Evolutionary conservation across 148 eudicot genomes (phyloP), one percentile per base, ranked within the genome.

Genomic region (Limonium bicolor): DNA sequence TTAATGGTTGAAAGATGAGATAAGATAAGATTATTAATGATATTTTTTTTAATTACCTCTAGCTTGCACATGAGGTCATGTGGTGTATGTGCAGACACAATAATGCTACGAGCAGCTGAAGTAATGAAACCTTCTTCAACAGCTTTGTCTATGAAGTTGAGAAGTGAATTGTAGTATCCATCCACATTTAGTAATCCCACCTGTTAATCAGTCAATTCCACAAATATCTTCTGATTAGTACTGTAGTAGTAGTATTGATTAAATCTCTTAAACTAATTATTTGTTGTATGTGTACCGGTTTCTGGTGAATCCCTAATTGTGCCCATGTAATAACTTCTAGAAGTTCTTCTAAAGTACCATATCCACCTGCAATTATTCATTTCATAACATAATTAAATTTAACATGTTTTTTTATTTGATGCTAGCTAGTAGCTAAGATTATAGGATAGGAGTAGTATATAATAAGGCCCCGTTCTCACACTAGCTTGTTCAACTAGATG

Each of bases 121-220:
- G 84, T 34, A 9, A 88, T 55, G 66, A 88, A 88, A 35, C 95
- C 97, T 60, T 88, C 97, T 18, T 88, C 93, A 9, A 88, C 97
- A n/a, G 97, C 92, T 31, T 77, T 80, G 75, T 88, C 97, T 58
- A 88, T 80, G 73, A 88, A 88, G 28, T 77, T 71, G 51, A 88
- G 41, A 4, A 88, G 42, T n/a, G 81, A 80, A 64, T 88, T 70
- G 73, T 88, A 88, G 44, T 83, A 88, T 0, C 97, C 97, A 58
- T 88, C 92, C 11, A 88, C 94, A 35, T 88, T 88, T 42, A 88
- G 50, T 47, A 88, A 53, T 7, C 97, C 97, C 11, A 88, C 96
- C 96, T 87, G 67, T 21, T 16, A 16, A 10, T 4, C 32, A 45
- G 26, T 25, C 20, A 45, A n/a, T n/a, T n/a, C n/a, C n/a, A n/a